Percentiles rank a stretch among this genome's conserved stretches.
These are phyloP conservation scores for Cairneyella variabilis DNA, from an alignment of 495 filamentous ascomycete species.

Conservation along the genomic window DNA sequence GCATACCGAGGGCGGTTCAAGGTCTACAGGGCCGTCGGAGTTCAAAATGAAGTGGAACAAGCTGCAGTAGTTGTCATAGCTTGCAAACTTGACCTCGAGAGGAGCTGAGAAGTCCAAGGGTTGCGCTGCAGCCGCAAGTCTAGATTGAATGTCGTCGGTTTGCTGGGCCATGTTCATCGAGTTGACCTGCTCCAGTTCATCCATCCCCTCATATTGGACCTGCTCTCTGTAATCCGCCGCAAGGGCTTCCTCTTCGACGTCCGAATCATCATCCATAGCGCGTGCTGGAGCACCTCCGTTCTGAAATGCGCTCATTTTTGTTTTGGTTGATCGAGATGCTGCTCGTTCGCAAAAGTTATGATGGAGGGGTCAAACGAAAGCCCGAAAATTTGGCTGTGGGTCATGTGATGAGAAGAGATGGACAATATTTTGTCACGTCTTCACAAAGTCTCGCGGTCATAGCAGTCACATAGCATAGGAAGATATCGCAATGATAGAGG, in stretches of 20 bases:
- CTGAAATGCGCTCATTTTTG: conserved; percentile 46
- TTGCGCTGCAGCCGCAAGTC: conserved; percentile 83
- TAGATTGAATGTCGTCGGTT: conserved; percentile 81
- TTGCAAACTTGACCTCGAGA: conserved; percentile 91
- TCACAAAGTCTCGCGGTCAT: too few relatives aligned
- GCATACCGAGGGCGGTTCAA: conserved; percentile 86
- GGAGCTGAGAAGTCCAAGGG: conserved; percentile 93
- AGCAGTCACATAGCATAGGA: too few relatives aligned
- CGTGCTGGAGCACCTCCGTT: conserved; percentile 47
- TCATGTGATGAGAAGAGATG: too few relatives aligned
- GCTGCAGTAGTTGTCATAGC: conserved; percentile 99
- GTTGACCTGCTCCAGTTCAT: conserved; percentile 65
- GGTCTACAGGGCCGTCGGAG: conserved; percentile 93
- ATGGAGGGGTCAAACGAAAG: background rate
- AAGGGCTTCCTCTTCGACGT: conserved; percentile 90
- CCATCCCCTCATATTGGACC: conserved; percentile 85
- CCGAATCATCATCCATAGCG: conserved; percentile 73
- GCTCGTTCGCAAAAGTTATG: too few relatives aligned
- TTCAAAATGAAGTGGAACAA: conserved; percentile 99
- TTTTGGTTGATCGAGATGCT: background rate
- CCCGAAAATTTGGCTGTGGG: background rate
- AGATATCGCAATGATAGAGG: too few relatives aligned
- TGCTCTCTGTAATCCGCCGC: conserved; percentile 94
- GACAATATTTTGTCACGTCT: too few relatives aligned
- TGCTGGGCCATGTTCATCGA: conserved; percentile 49